A percentile compares a stretch with the other conserved stretches of the same genome.
Conservation (phyloP, 2,329 filamentous ascomycete genomes). For the Colletotrichum karsti region DNA sequence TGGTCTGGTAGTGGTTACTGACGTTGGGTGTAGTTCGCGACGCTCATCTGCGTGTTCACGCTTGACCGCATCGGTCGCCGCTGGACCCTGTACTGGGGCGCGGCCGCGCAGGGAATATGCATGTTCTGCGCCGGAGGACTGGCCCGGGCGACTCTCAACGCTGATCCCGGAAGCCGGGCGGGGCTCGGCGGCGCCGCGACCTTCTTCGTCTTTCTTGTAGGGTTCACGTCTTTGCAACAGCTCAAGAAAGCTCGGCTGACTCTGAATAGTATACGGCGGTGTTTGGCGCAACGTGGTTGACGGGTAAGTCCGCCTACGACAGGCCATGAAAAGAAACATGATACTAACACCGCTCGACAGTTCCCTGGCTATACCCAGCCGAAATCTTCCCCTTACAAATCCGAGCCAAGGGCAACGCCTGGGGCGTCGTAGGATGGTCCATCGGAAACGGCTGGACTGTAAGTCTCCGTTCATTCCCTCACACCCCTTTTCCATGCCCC, state of each 20-base stretch:
- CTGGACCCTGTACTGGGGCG: conserved; percentile 76
- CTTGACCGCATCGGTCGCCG: conserved; percentile 74
- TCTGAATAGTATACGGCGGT: conserved; percentile 42
- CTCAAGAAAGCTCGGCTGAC: no score
- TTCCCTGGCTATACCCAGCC: conserved; percentile 72
- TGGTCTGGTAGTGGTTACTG: not conserved
- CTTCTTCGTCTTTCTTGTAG: conserved; percentile 70
- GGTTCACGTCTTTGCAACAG: no score
- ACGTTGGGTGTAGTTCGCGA: conserved; percentile 55
- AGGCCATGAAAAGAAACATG: not conserved
- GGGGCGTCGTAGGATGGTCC: conserved; percentile 79
- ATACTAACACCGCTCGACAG: conserved; percentile 38
- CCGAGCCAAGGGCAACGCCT: conserved; percentile 78
- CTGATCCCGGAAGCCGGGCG: conserved; percentile 51
- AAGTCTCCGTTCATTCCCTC: no score
- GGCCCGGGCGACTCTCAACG: conserved; percentile 57
- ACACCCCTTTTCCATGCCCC: no score
- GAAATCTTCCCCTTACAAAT: conserved; percentile 79
- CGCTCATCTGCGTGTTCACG: conserved; percentile 75
- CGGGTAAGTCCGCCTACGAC: not conserved
- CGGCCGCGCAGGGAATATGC: conserved; percentile 68
- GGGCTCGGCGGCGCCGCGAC: conserved; percentile 71
- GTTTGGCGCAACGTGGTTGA: conserved; percentile 51
- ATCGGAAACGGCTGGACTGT: conserved; percentile 75
- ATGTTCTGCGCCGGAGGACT: conserved; percentile 75